Base-by-base conservation (phyloP, 2,329 filamentous ascomycete species). In the Cladosporium halotolerans region DNA sequence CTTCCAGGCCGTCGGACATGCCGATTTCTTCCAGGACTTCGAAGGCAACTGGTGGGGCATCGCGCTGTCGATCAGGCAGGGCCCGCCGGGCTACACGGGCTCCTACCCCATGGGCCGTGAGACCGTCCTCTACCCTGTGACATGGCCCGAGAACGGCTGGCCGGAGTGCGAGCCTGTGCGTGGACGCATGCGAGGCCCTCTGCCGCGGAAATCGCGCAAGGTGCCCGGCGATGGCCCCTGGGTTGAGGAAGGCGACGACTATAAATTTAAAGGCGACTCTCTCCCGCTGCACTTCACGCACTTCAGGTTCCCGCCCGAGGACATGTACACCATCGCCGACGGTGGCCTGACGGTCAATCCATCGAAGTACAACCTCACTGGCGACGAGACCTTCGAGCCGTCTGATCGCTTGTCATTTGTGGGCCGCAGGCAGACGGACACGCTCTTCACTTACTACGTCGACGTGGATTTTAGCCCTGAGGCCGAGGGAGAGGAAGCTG, bases 241-340 rank as follows among this genome's bases (percentile, higher is more conserved):
- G 57, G 73, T 73, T 51, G 62, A 66, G 7, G 70, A 70, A 9
- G 68, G 70, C 2, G 78, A 81, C 57, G 58, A 62, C 9, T 66
- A 78, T 39, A 70, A 73, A 23, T 82, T 83, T 60, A 57, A 66
- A 6, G 69, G 69, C 0, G 71, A 71, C 0, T 58, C 62, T 0
- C 64, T 83, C 0, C 80, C 80, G 3, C 68, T 70, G 0, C 78
- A 84, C 59, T 79, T 84, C 58, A 73, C 79, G 1, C 72, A 80
- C 69, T 82, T 80, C 72, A 72, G 82, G 4, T 78, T 74, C 10
- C 80, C 79, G 1, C 69, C 73, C 31, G 60, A 70, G 0, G 47
- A 50, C 18, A 56, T 53, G 9, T 84, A 75, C 68, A 68, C 63
- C 1, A 58, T 77, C 13, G 81, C 75, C 1, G 72, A 72, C 13